A percentile compares a stretch with the other conserved stretches of the same genome.
phyloP scores from a whole-genome alignment of 148 eudicot species.

The Arctostaphylos glauca region DNA sequence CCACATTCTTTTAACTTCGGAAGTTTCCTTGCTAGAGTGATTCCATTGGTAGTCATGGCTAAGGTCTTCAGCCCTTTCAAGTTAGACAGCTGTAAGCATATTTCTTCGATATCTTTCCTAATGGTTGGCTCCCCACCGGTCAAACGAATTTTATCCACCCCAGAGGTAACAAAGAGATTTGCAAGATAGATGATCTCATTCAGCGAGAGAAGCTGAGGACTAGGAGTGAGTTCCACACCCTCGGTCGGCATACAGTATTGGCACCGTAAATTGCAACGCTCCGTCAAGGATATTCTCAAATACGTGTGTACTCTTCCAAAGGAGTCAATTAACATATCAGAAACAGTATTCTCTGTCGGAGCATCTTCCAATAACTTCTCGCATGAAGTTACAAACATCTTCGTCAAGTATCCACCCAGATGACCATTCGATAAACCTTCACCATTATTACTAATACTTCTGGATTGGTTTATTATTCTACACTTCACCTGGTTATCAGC shows the following conservation, averaged over 20 bases:
- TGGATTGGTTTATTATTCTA: conserved; percentile 17
- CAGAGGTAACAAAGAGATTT: conserved; percentile 71
- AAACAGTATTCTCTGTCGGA: conserved; percentile 40
- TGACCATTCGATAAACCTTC: conserved; percentile 21
- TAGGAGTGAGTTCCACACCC: conserved; percentile 85
- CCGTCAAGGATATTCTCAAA: conserved; percentile 85
- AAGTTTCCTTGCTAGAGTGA: conserved; percentile 70
- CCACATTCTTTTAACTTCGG: conserved; percentile 86
- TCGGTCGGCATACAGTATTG: conserved; percentile 98
- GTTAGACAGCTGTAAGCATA: conserved; percentile 69
- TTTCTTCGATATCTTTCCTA: conserved; percentile 85
- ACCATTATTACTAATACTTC: conserved; percentile 15
- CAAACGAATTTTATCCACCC: conserved; percentile 87
- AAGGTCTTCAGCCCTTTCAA: conserved; percentile 72
- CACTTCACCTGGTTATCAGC: conserved; percentile 34
- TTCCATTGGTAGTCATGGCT: conserved; percentile 91
- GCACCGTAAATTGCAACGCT: conserved; percentile 95
- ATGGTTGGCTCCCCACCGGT: conserved; percentile 96
- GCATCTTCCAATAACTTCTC: conserved; percentile 46
- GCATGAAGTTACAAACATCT: conserved; percentile 46
- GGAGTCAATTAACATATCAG: conserved; percentile 84
- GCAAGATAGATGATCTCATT: conserved; percentile 75
- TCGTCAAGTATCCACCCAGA: conserved; percentile 27
- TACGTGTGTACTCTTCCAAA: conserved; percentile 92
- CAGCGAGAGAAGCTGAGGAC: conserved; percentile 56